Percentiles rank a stretch among this genome's conserved stretches.
These are phyloP conservation scores for Eucalyptus rudis DNA, from an alignment of 345 rosid species.

Conservation along the genomic window DNA sequence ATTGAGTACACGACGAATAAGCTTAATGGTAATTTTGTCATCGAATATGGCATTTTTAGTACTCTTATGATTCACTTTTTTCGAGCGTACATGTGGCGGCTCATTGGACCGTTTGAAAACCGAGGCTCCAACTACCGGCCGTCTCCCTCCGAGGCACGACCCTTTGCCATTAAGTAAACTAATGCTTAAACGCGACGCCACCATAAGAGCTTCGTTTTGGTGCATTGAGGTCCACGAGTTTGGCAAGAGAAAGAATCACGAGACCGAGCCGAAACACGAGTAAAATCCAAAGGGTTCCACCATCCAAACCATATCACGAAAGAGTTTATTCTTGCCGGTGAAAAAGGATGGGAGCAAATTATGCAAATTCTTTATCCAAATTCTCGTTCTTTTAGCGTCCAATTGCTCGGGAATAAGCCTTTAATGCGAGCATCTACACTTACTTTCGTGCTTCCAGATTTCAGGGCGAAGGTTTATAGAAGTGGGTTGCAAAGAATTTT, in stretches of 20 bases:
- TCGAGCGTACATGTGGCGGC: background rate
- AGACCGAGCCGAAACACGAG: background rate
- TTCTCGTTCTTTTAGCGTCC: background rate
- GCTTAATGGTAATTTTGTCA: background rate
- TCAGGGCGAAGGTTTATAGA: background rate
- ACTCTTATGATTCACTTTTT: background rate
- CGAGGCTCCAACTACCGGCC: background rate
- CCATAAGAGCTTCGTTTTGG: background rate
- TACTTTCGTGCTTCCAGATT: background rate
- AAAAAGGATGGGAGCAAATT: background rate
- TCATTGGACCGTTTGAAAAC: background rate
- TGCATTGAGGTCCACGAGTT: background rate
- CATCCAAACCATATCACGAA: background rate
- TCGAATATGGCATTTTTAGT: background rate
- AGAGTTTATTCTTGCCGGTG: background rate
- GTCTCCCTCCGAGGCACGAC: background rate
- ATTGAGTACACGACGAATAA: background rate
- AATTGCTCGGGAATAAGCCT: background rate
- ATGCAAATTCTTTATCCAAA: background rate
- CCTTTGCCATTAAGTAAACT: background rate
- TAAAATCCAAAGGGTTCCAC: background rate
- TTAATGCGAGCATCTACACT: background rate
- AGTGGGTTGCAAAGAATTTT: background rate
- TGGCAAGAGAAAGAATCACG: background rate
- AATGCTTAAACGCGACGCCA: background rate